Percentiles rank a stretch among this genome's conserved stretches.
Conservation (phyloP, 2,329 filamentous ascomycete genomes). For the Phaeosphaeria sp. region DNA sequence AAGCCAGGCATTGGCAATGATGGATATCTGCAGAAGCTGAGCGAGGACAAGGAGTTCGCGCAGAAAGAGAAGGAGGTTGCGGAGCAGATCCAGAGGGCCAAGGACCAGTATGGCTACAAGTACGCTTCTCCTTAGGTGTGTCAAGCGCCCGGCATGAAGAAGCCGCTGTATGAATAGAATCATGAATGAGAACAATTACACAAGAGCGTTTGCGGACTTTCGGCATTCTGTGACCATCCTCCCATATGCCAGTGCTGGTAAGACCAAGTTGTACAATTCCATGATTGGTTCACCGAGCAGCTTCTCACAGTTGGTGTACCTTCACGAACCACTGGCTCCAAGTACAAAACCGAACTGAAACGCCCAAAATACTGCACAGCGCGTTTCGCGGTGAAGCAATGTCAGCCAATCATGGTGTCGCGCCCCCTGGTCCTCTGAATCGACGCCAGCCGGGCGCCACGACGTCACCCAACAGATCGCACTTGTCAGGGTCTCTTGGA, state of each 20-base stretch:
- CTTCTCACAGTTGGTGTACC: neutral
- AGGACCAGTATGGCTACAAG: slow-evolving; percentile 56
- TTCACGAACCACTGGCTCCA: neutral
- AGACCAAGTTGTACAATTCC: neutral
- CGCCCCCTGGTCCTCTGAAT: slow-evolving; percentile 12
- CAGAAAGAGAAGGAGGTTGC: slow-evolving; percentile 52
- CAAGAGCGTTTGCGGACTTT: neutral
- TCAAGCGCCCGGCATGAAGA: slow-evolving; percentile 1
- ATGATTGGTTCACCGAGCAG: neutral
- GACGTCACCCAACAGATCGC: slow-evolving; percentile 35
- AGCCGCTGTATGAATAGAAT: neutral
- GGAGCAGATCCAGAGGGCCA: slow-evolving; percentile 49
- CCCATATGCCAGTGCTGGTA: neutral
- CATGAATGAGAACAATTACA: neutral
- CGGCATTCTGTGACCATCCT: neutral
- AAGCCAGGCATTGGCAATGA: slow-evolving; percentile 53
- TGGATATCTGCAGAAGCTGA: slow-evolving; percentile 49
- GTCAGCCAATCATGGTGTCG: slow-evolving; percentile 32
- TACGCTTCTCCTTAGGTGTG: slow-evolving; percentile 45
- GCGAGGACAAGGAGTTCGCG: slow-evolving; percentile 57
- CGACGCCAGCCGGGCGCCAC: slow-evolving; percentile 26
- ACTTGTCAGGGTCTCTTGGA: slow-evolving; percentile 27
- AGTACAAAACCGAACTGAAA: slow-evolving; percentile 15
- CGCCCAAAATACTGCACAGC: slow-evolving; percentile 3
- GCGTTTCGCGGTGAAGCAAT: slow-evolving; percentile 15